phyloP scores from a whole-genome alignment of 78 protist genomes.

The slime mould (Dictyostelium discoideum) region DNA sequence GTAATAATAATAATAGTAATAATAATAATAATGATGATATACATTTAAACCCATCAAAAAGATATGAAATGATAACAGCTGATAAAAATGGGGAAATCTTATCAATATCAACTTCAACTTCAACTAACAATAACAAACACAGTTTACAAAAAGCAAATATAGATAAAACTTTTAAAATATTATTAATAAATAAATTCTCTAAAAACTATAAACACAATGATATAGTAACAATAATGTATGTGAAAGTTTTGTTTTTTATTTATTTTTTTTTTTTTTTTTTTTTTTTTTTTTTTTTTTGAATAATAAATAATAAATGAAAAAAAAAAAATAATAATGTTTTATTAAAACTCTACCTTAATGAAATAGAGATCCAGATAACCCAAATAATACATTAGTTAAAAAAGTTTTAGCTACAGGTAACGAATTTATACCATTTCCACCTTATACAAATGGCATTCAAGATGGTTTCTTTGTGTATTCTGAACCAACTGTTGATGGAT shows the following conservation, averaged over 20 bases:
- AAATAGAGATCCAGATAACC: not conserved
- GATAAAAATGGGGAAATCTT: not conserved
- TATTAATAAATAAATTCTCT: not conserved
- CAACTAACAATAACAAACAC: not conserved
- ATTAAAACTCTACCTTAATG: not conserved
- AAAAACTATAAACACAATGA: conserved; percentile 4
- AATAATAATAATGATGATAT: not conserved
- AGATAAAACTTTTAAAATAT: not conserved
- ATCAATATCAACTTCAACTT: not conserved
- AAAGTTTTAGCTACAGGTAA: not conserved
- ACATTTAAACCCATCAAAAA: not conserved
- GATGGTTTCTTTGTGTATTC: not conserved
- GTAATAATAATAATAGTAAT: not conserved
- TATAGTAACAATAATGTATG: not conserved
- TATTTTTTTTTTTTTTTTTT: too few species aligned
- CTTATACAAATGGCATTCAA: not conserved
- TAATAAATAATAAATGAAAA: not conserved
- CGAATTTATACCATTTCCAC: not conserved
- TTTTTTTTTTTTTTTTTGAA: too few species aligned
- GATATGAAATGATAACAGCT: not conserved
- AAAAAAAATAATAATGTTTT: not conserved
- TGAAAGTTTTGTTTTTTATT: not conserved
- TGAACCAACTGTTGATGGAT: not conserved
- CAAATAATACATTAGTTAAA: not conserved
- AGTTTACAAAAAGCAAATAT: not conserved